Base-by-base conservation (phyloP, 441 rosid species). In the Daphne laureola region DNA sequence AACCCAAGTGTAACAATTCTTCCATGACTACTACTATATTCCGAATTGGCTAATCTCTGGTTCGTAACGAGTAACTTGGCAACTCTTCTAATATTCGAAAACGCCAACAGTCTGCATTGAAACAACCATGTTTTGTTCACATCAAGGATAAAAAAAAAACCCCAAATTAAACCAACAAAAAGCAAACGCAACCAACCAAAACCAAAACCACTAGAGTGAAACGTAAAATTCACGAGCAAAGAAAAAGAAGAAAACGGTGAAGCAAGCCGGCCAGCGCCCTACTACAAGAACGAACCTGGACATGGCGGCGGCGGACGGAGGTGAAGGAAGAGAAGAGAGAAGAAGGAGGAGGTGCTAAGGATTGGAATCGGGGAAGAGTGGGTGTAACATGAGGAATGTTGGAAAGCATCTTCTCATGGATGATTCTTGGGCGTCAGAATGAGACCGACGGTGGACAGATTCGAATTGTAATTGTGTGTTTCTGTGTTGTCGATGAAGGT, bases 61-160 rank as follows among this genome's bases (percentile, higher is more conserved):
- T 62, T 71, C 21, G 67, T 42, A 54, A 71, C 18, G 26, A 79
- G 27, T 18, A 74, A 71, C 38, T 61, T 55, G 4, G 43, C 75
- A 55, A 58, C 73, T 68, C 76, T 78, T 58, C 67, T 74, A 62
- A 81, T 40, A 35, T 67, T 73, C 46, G 63, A 74, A 67, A 69
- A 55, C 15, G 59, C 65, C 78, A 94, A 65, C 77, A 74, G 61
- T 49, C 97, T 90, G 84, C 85, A 77, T 36, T 51, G 43, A 46
- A 61, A 67, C 46, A 65, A 42, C 56, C 21, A 51, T 15, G 53
- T 14, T 61, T 40, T 21, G 25, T 21, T 21, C 21, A 41, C 25
- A 5, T 9, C 51, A 46, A 43, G 12, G 14, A 18, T 45, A 8
- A 51, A 27, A 23, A 42, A 45, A 43, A 18, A 27, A 27, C 6